Conservation (phyloP, 2,329 filamentous ascomycete species). For the Phaeosphaeria sp. region DNA sequence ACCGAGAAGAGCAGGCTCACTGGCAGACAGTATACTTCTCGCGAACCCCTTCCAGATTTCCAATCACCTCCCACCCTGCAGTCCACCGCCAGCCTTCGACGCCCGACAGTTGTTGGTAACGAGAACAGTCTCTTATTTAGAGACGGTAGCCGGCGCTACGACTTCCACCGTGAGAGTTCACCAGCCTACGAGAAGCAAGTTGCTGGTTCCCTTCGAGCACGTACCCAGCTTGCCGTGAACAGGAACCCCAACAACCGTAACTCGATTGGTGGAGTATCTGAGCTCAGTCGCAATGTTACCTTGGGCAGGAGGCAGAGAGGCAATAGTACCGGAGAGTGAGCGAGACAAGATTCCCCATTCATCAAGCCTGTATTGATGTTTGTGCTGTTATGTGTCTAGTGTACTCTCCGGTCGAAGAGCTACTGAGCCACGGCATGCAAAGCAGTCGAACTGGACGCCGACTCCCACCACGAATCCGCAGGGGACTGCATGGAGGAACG, state of each 20-base stretch:
- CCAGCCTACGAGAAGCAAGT: conserved; percentile 41
- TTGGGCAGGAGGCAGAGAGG: conserved; percentile 38
- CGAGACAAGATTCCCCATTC: conserved; percentile 3
- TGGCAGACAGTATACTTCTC: conserved; percentile 45
- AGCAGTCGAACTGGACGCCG: not conserved
- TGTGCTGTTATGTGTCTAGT: conserved; percentile 39
- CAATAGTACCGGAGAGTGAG: conserved; percentile 43
- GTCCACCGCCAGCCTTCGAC: conserved; percentile 34
- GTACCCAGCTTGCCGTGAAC: conserved; percentile 34
- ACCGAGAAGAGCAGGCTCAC: conserved; percentile 26
- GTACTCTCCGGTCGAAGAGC: conserved; percentile 19
- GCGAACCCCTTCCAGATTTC: conserved; percentile 46
- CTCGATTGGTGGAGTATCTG: conserved; percentile 34
- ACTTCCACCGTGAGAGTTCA: conserved; percentile 36
- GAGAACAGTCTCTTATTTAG: conserved; percentile 38
- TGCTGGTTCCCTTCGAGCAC: conserved; percentile 27
- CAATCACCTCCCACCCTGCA: conserved; percentile 41
- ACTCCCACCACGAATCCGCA: not conserved
- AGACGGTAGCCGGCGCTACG: conserved; percentile 36
- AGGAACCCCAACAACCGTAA: conserved; percentile 36
- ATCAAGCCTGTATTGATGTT: conserved; percentile 27
- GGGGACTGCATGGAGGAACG: not conserved
- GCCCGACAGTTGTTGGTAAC: conserved; percentile 37
- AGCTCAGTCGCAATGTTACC: conserved; percentile 38
- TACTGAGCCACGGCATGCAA: not conserved